Percentiles rank a stretch among this genome's conserved stretches.
Conservation (phyloP, 768 basidiomycete species). For the Termitomyces sp. region DNA sequence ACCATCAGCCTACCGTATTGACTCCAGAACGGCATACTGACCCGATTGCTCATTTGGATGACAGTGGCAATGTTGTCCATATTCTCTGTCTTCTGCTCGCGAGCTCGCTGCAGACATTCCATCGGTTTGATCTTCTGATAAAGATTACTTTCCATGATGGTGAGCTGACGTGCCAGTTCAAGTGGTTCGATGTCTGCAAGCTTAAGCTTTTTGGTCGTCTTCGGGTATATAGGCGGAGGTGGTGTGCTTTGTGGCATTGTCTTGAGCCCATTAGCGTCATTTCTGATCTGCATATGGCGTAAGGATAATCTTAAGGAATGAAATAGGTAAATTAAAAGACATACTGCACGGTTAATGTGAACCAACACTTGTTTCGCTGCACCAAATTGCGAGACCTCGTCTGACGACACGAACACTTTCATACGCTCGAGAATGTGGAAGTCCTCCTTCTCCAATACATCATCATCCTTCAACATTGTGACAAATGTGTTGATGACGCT, state of each 20-base stretch:
- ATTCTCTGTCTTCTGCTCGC: conserved; percentile 69
- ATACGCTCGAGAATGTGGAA: conserved; percentile 77
- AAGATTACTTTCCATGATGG: conserved; percentile 82
- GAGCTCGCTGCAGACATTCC: conserved; percentile 85
- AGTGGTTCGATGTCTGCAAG: conserved; percentile 83
- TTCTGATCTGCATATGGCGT: conserved; percentile 32
- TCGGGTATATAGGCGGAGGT: conserved; percentile 75
- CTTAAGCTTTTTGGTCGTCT: conserved; percentile 67
- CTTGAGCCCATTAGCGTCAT: conserved; percentile 54
- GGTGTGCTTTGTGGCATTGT: conserved; percentile 55
- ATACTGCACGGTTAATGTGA: conserved; percentile 76
- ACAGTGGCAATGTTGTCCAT: conserved; percentile 83
- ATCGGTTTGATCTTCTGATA: conserved; percentile 87
- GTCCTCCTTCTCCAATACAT: conserved; percentile 86
- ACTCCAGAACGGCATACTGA: conserved; percentile 27
- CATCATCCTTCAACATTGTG: conserved; percentile 81
- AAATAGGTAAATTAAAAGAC: conserved; percentile 23
- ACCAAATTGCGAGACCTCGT: conserved; percentile 57
- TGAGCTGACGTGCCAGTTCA: conserved; percentile 90
- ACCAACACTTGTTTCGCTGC: conserved; percentile 74
- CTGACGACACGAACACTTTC: conserved; percentile 69
- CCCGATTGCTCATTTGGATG: conserved; percentile 86
- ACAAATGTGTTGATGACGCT: conserved; percentile 91
- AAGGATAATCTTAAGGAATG: neutral
- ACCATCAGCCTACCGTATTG: neutral